Percentiles rank a stretch among this genome's conserved stretches.
phyloP scores from a whole-genome alignment of 2,329 filamentous ascomycete genomes.

The Calonectria hongkongensis region DNA sequence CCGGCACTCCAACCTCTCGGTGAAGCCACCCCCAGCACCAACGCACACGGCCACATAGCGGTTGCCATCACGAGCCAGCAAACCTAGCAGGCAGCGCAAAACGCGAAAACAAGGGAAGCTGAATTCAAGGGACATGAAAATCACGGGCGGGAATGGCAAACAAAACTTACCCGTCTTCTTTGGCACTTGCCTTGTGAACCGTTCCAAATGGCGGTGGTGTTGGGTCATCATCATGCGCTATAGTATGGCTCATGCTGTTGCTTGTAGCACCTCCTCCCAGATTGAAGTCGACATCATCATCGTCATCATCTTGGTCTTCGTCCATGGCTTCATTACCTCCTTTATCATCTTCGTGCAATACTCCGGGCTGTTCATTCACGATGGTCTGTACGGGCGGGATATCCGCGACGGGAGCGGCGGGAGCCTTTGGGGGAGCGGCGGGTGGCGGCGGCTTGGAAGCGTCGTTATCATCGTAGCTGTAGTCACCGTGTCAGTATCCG shows the following conservation, averaged over 20 bases:
- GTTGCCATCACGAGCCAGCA: constrained; percentile 47
- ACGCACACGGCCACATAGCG: constrained; percentile 45
- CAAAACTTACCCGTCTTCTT: constrained; percentile 67
- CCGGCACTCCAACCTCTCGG: constrained; percentile 51
- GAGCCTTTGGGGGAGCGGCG: constrained; percentile 56
- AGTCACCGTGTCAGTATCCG: constrained; percentile 20
- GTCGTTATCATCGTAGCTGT: constrained; percentile 80
- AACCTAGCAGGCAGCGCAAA: constrained; percentile 41
- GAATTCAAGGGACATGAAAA: constrained; percentile 48
- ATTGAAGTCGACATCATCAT: constrained; percentile 76
- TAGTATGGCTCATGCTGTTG: constrained; percentile 52
- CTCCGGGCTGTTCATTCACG: constrained; percentile 51
- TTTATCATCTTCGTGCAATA: constrained; percentile 47
- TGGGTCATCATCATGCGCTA: constrained; percentile 56
- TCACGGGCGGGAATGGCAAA: constrained; percentile 49
- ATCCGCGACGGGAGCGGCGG: constrained; percentile 53
- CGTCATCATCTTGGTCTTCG: constrained; percentile 69
- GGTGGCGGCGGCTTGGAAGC: constrained; percentile 64
- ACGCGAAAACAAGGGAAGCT: constrained; percentile 36
- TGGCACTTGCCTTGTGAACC: constrained; percentile 78
- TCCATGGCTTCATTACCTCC: constrained; percentile 65
- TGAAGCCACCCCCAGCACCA: constrained; percentile 47
- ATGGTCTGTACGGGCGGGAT: constrained; percentile 55
- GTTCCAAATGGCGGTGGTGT: constrained; percentile 60
- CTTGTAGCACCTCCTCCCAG: constrained; percentile 63